phyloP scores from a whole-genome alignment of 2,329 filamentous ascomycete genomes.

The Pleurostoma richardsiae region DNA sequence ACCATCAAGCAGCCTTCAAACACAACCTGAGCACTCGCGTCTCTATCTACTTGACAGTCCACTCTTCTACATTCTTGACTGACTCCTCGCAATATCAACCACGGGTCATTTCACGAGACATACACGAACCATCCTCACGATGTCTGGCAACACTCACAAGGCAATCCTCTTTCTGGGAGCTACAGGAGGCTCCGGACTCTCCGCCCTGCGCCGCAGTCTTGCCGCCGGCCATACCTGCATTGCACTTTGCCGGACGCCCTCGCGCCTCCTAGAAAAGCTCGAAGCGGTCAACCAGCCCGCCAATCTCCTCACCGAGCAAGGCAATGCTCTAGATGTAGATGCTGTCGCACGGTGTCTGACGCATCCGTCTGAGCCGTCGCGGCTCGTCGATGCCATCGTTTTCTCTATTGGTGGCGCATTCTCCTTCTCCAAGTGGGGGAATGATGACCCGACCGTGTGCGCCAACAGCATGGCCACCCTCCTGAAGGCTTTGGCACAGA shows the following conservation, averaged over 20 bases:
- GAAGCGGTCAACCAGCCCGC: slow-evolving; percentile 12
- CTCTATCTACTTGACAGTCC: too few relatives aligned
- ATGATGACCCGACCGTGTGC: slow-evolving; percentile 45
- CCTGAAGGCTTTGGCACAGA: slow-evolving; percentile 27
- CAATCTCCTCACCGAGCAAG: slow-evolving; percentile 37
- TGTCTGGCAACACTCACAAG: slow-evolving; percentile 15
- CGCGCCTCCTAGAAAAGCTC: slow-evolving; percentile 36
- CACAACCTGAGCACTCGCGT: too few relatives aligned
- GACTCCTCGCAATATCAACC: too few relatives aligned
- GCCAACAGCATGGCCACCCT: slow-evolving; percentile 35
- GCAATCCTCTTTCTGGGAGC: slow-evolving; percentile 49
- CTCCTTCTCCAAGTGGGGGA: slow-evolving; percentile 21
- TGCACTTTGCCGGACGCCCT: slow-evolving; percentile 44
- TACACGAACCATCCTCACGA: too few relatives aligned
- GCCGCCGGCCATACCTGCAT: slow-evolving; percentile 39
- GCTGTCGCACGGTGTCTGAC: slow-evolving; percentile 30
- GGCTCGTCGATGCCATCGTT: slow-evolving; percentile 40
- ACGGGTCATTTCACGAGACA: too few relatives aligned
- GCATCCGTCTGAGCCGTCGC: slow-evolving; percentile 14
- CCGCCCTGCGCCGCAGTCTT: slow-evolving; percentile 38
- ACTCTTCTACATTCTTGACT: too few relatives aligned
- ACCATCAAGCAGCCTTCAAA: too few relatives aligned
- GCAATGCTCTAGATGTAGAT: slow-evolving; percentile 38
- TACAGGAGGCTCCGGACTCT: slow-evolving; percentile 42
- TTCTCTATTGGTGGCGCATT: slow-evolving; percentile 40